Evolutionary conservation across 2,329 filamentous ascomycete species (phyloP).

Genomic region (Penicillium digitatum): DNA sequence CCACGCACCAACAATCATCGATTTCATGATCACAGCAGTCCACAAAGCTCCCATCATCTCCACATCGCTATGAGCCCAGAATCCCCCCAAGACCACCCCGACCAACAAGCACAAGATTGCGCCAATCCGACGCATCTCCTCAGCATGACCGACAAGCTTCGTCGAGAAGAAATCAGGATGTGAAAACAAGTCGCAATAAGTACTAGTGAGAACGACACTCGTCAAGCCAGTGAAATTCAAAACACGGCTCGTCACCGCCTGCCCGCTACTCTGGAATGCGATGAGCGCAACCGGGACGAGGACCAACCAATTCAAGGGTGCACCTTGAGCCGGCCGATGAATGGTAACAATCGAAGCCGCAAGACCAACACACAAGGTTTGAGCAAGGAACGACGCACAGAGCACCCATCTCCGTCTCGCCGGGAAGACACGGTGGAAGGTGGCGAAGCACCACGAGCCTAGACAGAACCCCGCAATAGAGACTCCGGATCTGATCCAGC

Average conservation of each 20-base stretch:
- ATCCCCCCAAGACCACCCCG: conserved; percentile 53
- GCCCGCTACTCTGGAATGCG: conserved; percentile 73
- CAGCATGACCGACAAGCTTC: conserved; percentile 42
- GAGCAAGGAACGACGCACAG: conserved; percentile 52
- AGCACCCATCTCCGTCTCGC: conserved; percentile 44
- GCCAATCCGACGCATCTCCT: conserved; percentile 51
- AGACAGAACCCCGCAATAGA: conserved; percentile 68
- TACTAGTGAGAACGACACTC: conserved; percentile 74
- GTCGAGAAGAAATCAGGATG: conserved; percentile 53
- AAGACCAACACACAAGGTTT: conserved; percentile 49
- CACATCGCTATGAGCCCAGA: conserved; percentile 51
- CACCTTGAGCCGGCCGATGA: conserved; percentile 46
- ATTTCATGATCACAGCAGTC: conserved; percentile 57
- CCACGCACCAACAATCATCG: conserved; percentile 56
- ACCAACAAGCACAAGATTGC: conserved; percentile 52
- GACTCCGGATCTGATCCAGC: conserved; percentile 68
- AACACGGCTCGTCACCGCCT: conserved; percentile 69
- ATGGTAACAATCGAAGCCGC: conserved; percentile 55
- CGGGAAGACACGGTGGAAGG: conserved; percentile 58
- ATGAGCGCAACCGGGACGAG: conserved; percentile 65
- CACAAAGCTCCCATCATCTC: conserved; percentile 56
- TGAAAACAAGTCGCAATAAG: conserved; percentile 76
- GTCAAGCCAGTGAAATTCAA: conserved; percentile 67
- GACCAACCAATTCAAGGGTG: conserved; percentile 51
- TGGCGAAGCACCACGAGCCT: conserved; percentile 67